Conservation (phyloP, 371 early-diverging fungal genomes). For the Coemansia sp. region DNA sequence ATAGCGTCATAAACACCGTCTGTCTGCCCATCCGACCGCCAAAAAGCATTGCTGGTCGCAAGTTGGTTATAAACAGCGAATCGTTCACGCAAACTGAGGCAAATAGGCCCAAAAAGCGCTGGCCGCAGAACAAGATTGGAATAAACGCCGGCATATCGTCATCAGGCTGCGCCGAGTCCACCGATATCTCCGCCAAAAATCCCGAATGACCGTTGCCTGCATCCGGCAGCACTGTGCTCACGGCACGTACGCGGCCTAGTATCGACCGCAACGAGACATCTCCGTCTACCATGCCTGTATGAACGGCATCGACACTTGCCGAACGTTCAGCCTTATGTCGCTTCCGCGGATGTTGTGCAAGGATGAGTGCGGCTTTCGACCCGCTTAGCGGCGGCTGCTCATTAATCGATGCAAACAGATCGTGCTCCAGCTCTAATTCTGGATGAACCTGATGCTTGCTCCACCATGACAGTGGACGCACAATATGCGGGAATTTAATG, state of each 20-base stretch:
- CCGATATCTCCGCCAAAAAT: constrained; percentile 21
- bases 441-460: constrained; percentile 19
- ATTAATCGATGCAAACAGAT: constrained; percentile 7
- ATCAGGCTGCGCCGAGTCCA: constrained; percentile 11
- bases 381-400: constrained; percentile 5
- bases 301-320: not conserved
- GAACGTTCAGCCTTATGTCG: not conserved
- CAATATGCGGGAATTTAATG: constrained; percentile 1
- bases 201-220: not conserved
- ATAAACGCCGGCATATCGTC: not conserved
- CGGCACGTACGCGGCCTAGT: constrained; percentile 18
- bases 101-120: constrained; percentile 21
- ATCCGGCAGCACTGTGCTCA: constrained; percentile 12
- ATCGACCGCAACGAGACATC: not conserved
- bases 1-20: constrained; percentile 15
- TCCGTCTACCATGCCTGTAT: not conserved
- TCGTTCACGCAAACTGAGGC: constrained; percentile 24
- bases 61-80: constrained; percentile 21
- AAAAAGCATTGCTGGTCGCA: constrained; percentile 6
- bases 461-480: constrained; percentile 36
- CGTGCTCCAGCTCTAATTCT: constrained; percentile 14
- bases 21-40: not conserved
- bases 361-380: not conserved
- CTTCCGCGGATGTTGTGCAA: constrained; percentile 6
- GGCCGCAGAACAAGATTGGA: constrained; percentile 16